A percentile compares a stretch with the other conserved stretches of the same genome.
These are phyloP conservation scores for Infundibulicybe gibba DNA, from an alignment of 768 basidiomycete species.

Conservation along the genomic window DNA sequence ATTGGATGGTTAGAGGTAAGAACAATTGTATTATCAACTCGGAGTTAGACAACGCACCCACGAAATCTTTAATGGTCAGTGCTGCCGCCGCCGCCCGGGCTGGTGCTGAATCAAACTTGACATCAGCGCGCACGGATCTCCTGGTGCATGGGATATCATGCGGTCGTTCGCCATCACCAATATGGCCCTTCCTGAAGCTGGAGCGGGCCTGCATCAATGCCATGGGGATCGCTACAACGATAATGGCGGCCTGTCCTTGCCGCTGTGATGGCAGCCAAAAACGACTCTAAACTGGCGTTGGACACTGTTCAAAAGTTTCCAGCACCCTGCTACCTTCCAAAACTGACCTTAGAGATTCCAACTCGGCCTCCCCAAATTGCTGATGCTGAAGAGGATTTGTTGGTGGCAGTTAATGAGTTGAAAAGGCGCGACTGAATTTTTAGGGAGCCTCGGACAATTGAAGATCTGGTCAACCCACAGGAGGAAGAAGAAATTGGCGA, in stretches of 20 bases:
- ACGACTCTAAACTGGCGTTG: constrained; percentile 3
- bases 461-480: no score
- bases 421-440: constrained; percentile 9
- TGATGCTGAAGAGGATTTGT: constrained; percentile 7
- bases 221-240: no score
- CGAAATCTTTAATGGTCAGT: no score
- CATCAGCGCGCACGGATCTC: background rate
- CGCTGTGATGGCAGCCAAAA: constrained; percentile 11
- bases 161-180: constrained; percentile 4
- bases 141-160: constrained; percentile 6
- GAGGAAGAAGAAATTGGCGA: constrained; percentile 11
- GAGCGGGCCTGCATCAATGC: no score
- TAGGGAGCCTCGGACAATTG: no score
- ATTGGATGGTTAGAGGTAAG: background rate
- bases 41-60: no score
- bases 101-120: no score
- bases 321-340: background rate
- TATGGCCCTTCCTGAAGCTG: constrained; percentile 2
- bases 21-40: no score
- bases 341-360: background rate
- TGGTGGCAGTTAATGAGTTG: constrained; percentile 10
- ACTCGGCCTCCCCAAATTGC: background rate
- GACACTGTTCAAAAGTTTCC: constrained; percentile 2
- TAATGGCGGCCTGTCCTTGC: constrained; percentile 7
- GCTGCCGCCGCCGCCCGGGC: no score